Conservation (phyloP, 345 rosid species). For the Mercurialis annua region DNA sequence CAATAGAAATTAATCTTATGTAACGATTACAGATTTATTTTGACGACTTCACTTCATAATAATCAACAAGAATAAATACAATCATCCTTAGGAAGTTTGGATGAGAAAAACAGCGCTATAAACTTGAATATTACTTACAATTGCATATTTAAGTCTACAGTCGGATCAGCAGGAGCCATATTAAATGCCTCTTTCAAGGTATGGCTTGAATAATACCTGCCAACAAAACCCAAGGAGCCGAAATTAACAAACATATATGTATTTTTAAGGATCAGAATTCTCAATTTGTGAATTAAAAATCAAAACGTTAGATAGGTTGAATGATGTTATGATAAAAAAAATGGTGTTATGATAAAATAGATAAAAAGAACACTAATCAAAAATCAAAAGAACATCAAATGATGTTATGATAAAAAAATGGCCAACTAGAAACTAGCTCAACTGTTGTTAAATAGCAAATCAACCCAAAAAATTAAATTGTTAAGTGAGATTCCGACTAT, state of each 20-base stretch:
- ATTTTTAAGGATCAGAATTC: too few relatives aligned
- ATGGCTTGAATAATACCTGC: constrained; percentile 67
- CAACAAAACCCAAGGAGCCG: constrained; percentile 16
- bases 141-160: constrained; percentile 92
- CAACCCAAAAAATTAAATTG: too few relatives aligned
- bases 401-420: too few relatives aligned
- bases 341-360: too few relatives aligned
- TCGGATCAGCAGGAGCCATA: constrained; percentile 94
- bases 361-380: too few relatives aligned
- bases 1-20: constrained; percentile 3
- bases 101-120: neutral
- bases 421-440: too few relatives aligned
- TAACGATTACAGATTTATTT: neutral
- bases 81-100: neutral
- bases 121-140: constrained; percentile 52
- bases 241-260: neutral
- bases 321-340: too few relatives aligned
- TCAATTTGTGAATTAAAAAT: too few relatives aligned
- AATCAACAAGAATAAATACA: neutral
- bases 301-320: too few relatives aligned
- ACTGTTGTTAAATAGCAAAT: too few relatives aligned
- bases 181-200: constrained; percentile 73
- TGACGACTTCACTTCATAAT: neutral
- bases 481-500: too few relatives aligned
- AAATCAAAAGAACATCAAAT: too few relatives aligned